Base-by-base conservation (phyloP, 306 rosid species). In the Macrotyloma uniflorum region DNA sequence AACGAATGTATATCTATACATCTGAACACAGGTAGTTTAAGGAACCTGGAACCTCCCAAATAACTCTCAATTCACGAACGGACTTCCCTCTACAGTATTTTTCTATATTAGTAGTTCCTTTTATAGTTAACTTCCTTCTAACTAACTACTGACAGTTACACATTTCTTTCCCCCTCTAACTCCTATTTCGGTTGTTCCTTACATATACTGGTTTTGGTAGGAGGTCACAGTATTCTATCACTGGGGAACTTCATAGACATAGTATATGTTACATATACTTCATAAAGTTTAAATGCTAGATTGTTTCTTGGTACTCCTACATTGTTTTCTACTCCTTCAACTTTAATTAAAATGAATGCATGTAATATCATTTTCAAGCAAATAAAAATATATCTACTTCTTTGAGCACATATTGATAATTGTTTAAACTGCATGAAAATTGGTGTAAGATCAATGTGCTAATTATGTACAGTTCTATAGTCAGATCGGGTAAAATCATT, bases 321-420 rank as follows among this genome's bases (percentile, higher is more conserved):
- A 65, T 36, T 77, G 26, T 67, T 67, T 77, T 77, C 32, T 51
- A 67, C 35, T 24, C 55, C 13, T 12, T 23, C 35, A 67, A 54
- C 66, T 36, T 66, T 16, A 51, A 30, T 15, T n/a, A 53, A 66
- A 66, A 53, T 50, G 30, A 50, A 6, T 18, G 24, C 18, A n/a
- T n/a, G 10, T 49, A 49, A 5, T 49, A 18, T 50, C 20, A 49
- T 49, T 49, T 49, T 49, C 22, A 49, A 49, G 22, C 55, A 49
- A 49, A 49, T 49, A 16, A 49, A 49, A 50, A 5, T 18, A 18
- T 50, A 18, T 18, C 24, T 50, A n/a, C 10, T 35, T 47, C 15
- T 26, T 66, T 55, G 61, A 43, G 45, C 18, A 55, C 82, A 20
- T 23, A 26, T 45, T 66, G 36, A n/a, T 36, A 35, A 20, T 50